These are phyloP conservation scores for Mortierella sp. DNA, from an alignment of 371 early-diverging fungal species.

Conservation along the genomic window DNA sequence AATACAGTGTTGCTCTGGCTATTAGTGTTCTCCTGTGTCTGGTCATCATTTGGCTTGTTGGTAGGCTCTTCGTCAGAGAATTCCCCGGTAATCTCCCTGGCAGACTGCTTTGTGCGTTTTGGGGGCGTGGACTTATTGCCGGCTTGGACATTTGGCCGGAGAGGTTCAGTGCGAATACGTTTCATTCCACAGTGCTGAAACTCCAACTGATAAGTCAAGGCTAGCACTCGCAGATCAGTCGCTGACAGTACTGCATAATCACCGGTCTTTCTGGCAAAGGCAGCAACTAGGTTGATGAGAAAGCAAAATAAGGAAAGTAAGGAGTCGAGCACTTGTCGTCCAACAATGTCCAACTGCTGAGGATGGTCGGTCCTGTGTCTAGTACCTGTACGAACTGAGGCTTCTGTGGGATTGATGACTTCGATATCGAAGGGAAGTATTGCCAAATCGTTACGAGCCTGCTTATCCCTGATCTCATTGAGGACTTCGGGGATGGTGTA, in stretches of 20 bases:
- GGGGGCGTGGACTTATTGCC: conserved; percentile 26
- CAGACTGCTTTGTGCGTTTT: conserved; percentile 47
- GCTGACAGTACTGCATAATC: conserved; percentile 85
- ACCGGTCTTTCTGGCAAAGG: conserved; percentile 92
- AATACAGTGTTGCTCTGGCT: conserved; percentile 40
- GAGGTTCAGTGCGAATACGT: conserved; percentile 72
- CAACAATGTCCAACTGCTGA: too few relatives aligned
- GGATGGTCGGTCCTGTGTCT: too few relatives aligned
- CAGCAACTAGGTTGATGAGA: conserved; percentile 63
- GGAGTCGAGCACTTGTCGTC: too few relatives aligned
- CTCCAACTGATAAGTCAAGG: conserved; percentile 88
- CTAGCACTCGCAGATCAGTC: conserved; percentile 91
- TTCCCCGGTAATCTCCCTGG: conserved; percentile 43
- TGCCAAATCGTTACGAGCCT: conserved; percentile 74
- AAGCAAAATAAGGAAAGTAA: conserved; percentile 1
- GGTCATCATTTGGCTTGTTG: conserved; percentile 5
- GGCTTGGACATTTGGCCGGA: conserved; percentile 48
- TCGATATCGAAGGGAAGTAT: conserved; percentile 74
- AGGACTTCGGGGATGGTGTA: conserved; percentile 91
- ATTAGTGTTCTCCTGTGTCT: conserved; percentile 1
- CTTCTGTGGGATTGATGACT: conserved; percentile 76
- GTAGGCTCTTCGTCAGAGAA: conserved; percentile 35
- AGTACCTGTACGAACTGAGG: conserved; percentile 80
- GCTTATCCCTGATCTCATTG: conserved; percentile 83
- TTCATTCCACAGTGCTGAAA: conserved; percentile 73